Conservation (phyloP, 306 rosid species). For the Malus domestica region ASM211411v1 NC_041792.1:169501-170000, state of each 20-base stretch:
- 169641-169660: neutral
- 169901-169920: conserved; percentile 51
- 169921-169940: conserved; percentile 29
- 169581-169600: neutral
- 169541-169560: conserved; percentile 41
- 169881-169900: conserved; percentile 25
- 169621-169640: neutral
- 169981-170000: conserved; percentile 65
- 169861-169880: conserved; percentile 49
- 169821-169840: conserved; percentile 42
- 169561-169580: conserved; percentile 41
- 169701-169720: neutral
- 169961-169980: conserved; percentile 70
- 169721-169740: neutral
- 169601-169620: neutral
- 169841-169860: conserved; percentile 34
- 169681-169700: neutral
- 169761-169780: neutral
- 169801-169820: conserved; percentile 11
- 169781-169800: no score
- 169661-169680: neutral
- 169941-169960: conserved; percentile 55
- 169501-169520: conserved; percentile 21
- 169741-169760: neutral
- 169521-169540: conserved; percentile 22